A percentile compares a stretch with the other conserved stretches of the same genome.
Conservation (phyloP, 1,139 yeast species). For the Blastobotrys capitulatus region DNA sequence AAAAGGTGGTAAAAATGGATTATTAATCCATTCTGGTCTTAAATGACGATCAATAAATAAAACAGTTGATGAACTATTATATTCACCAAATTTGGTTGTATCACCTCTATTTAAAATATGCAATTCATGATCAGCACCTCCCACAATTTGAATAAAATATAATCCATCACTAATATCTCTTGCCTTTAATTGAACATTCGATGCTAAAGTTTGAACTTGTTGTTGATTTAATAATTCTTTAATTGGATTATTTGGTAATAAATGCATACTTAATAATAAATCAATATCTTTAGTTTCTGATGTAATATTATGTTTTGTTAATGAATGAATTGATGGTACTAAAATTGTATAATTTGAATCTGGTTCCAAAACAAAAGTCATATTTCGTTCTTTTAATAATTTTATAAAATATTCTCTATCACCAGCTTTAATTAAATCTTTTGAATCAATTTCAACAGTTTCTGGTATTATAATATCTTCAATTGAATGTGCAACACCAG, state of each 20-base stretch:
- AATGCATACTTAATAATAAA: slow-evolving; percentile 59
- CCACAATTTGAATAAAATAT: slow-evolving; percentile 36
- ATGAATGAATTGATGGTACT: slow-evolving; percentile 61
- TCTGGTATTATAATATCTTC: slow-evolving; percentile 51
- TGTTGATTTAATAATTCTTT: slow-evolving; percentile 31
- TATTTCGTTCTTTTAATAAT: slow-evolving; percentile 40
- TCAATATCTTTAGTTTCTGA: slow-evolving; percentile 41
- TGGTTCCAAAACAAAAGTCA: slow-evolving; percentile 33
- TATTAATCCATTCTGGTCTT: slow-evolving; percentile 54
- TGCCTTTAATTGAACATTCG: slow-evolving; percentile 42
- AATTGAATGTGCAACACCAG: slow-evolving; percentile 82
- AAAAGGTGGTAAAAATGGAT: slow-evolving; percentile 13
- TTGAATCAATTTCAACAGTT: slow-evolving; percentile 47
- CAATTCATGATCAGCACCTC: slow-evolving; percentile 62
- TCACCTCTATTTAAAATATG: slow-evolving; percentile 65
- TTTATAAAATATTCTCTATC: slow-evolving; percentile 42
- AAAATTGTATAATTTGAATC: slow-evolving; percentile 54
- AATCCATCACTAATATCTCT: slow-evolving; percentile 30
- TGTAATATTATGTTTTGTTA: slow-evolving; percentile 50
- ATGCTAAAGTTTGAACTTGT: slow-evolving; percentile 40
- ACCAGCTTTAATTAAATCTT: slow-evolving; percentile 52
- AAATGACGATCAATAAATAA: slow-evolving; percentile 68
- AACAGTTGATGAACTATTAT: slow-evolving; percentile 43
- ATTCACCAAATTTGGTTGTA: slow-evolving; percentile 34
- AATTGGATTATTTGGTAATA: slow-evolving; percentile 52